Base-by-base conservation (phyloP, 257 asterid genomes). In the Marsdenia floribunda region DNA sequence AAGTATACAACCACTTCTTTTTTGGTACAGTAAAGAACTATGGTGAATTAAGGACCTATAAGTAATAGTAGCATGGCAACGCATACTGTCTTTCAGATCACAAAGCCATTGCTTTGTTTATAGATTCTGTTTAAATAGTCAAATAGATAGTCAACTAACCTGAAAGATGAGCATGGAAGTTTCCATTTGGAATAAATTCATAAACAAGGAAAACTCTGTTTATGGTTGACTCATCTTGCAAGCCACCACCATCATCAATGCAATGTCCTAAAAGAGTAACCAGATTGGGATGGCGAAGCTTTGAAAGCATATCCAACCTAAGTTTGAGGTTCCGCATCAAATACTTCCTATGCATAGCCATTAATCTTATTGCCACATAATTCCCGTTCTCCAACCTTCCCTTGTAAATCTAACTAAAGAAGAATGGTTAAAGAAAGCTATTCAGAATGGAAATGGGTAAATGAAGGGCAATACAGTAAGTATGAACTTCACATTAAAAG, bases 201-300 rank as follows among this genome's bases (percentile, higher is more conserved):
- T 90, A 93, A 55, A 92, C 95, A 38, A 94, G 97, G 78, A 88
- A 84, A 79, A 94, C 75, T 86, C 92, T 88, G 77, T 81, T 85
- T 60, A 82, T 81, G 57, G 86, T 72, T 57, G 90, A 78, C n/a
- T 94, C 95, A 26, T 92, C 97, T 73, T 85, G 92, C 74, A 74
- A 71, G 72, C 90, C 87, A 22, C 82, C 87, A 35, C 82, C 59
- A 53, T 18, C 93, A 80, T 90, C 93, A 49, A 89, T 86, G 85
- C 97, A 94, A 83, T 90, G 90, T 71, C 99, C 99, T 24, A 92
- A 83, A 75, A 87, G 88, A 78, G 76, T 81, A 76, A 89, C 97
- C 81, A 94, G 84, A 83, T 94, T 87, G 37, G 97, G 97, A 77
- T 94, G 97, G n/a, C 77, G 90, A 76, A 94, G 90, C 90, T 92